A percentile compares a stretch with the other conserved stretches of the same genome.
phyloP scores from a whole-genome alignment of 2,329 filamentous ascomycete genomes.

The Botrytis hyacinthi region DNA sequence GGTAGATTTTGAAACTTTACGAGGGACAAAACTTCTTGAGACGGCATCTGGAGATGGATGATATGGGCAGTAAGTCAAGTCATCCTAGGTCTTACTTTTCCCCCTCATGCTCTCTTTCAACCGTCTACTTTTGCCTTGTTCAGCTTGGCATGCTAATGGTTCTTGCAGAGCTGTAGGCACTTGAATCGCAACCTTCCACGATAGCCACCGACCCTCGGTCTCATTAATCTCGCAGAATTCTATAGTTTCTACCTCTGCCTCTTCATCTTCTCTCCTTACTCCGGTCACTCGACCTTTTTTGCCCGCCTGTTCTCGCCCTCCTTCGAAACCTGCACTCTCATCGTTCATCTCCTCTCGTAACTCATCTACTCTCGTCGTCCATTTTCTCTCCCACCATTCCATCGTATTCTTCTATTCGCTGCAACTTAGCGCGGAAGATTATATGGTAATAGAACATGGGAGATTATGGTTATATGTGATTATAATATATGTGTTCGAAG shows the following conservation, averaged over 20 bases:
- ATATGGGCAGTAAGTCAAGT: background rate
- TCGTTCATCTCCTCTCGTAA: background rate
- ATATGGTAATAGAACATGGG: background rate
- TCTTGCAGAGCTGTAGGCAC: rapidly evolving
- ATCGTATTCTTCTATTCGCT: rapidly evolving
- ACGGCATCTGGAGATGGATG: background rate
- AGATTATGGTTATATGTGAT: background rate
- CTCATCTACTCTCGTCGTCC: background rate
- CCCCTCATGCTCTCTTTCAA: background rate
- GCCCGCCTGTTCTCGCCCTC: too few relatives aligned
- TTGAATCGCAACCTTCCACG: background rate
- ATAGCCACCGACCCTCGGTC: rapidly evolving
- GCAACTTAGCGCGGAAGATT: rapidly evolving
- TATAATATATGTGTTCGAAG: rapidly evolving
- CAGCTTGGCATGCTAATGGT: rapidly evolving
- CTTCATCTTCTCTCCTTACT: rapidly evolving
- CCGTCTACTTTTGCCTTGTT: rapidly evolving
- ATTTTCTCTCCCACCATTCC: background rate
- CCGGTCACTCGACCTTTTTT: background rate
- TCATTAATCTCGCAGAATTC: rapidly evolving
- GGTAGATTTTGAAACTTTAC: rapidly evolving
- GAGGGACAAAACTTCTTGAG: background rate
- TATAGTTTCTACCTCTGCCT: background rate
- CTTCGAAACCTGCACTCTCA: background rate
- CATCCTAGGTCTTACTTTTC: background rate